Evolutionary conservation across 208 protist species (phyloP).

Genomic region (Acanthamoeba polyphaga): DNA sequence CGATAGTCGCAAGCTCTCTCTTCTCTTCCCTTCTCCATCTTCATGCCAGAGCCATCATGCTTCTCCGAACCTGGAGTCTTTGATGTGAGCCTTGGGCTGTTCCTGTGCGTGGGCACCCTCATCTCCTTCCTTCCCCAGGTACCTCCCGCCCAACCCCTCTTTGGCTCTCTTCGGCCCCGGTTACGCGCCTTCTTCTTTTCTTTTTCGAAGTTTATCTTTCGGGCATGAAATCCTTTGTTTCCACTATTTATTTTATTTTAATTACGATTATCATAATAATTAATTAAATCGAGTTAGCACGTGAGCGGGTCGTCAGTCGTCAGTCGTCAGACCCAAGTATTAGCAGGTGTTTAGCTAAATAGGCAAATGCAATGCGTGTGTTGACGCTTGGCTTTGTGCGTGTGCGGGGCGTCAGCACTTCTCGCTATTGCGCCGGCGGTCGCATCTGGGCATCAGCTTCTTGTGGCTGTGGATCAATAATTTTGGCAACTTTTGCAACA

Average conservation of each 20-base stretch:
- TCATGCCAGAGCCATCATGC: constrained; percentile 35
- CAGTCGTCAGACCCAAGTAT: too few relatives aligned
- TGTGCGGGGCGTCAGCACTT: background rate
- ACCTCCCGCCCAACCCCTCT: too few relatives aligned
- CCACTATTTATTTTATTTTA: too few relatives aligned
- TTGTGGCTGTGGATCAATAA: constrained; percentile 64
- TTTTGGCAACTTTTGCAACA: constrained; percentile 77
- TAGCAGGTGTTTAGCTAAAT: too few relatives aligned
- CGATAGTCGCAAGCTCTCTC: background rate
- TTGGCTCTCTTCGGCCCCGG: too few relatives aligned
- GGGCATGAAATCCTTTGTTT: too few relatives aligned
- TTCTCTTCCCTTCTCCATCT: background rate
- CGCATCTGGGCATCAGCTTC: constrained; percentile 67
- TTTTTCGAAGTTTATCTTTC: background rate
- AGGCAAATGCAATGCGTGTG: too few relatives aligned
- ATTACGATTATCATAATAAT: background rate
- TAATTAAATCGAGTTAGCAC: background rate
- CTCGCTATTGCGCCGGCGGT: constrained; percentile 22
- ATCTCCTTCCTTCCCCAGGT: constrained; percentile 68
- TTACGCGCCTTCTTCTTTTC: background rate
- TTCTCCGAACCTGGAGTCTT: background rate
- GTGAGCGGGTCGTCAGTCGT: too few relatives aligned
- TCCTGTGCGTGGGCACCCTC: constrained; percentile 33
- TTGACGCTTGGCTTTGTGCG: background rate
- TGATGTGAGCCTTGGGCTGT: background rate